Evolutionary conservation across 495 filamentous ascomycete species (phyloP), one percentile per base, ranked within the genome.

Genomic region (Corynascus novoguineensis): DNA sequence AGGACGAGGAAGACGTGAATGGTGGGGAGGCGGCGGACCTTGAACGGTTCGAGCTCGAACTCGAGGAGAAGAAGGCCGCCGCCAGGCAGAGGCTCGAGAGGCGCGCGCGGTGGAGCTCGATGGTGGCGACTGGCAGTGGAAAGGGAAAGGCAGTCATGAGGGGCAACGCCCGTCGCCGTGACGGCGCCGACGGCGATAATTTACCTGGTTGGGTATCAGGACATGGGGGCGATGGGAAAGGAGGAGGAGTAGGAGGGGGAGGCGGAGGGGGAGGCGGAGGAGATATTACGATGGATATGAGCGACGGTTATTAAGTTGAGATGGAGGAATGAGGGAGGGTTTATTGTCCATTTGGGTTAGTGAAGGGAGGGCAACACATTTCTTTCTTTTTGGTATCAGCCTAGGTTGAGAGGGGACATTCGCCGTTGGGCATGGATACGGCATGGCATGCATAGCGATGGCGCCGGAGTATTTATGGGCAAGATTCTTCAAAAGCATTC

Each of bases 31-130:
- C 34, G 1, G 61, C 57, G n/a, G 70, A 70, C 3, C 52, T 75
- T 59, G 70, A 72, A 1, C 50, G 50, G 29, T 73, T 70, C 28
- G 69, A 71, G 68, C 40, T 49, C 27, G 60, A 63, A 61, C 5
- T 71, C 34, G 65, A 59, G 25, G 61, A 65, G 51, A 55, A 59
- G 29, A 69, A 71, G 45, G 51, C 31, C 6, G 59, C 57, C 15
- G 65, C 68, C 12, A 66, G 59, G 54, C 44, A 28, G 34, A 58
- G 55, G 44, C 5, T 67, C 41, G 63, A 62, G 47, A 59, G 55
- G 44, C 52, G 53, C 46, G 40, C 28, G 1, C 22, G 57, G 51
- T 53, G 50, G 24, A 42, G 17, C 21, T 42, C 19, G 28, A 40
- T 57, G 17, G 60, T n/a, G 31, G 10, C n/a, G 37, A 21, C 21